Evolutionary conservation across 805 yeast species (phyloP).

Genomic region (Starmera amethionina): DNA sequence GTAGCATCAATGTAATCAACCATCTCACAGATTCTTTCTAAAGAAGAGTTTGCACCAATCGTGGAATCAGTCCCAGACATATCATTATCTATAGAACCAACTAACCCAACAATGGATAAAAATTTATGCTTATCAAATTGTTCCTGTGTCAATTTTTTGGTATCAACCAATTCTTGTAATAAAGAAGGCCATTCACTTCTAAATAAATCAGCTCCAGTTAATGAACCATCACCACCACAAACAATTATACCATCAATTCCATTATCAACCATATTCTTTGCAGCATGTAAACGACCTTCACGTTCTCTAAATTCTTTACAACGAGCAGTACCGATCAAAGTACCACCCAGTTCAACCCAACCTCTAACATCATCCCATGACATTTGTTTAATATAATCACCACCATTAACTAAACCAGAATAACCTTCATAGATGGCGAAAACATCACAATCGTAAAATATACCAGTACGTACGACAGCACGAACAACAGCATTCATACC

Average conservation of each 20-base stretch:
- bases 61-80: constrained; percentile 97
- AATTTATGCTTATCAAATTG: constrained; percentile 54
- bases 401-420: constrained; percentile 86
- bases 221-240: constrained; percentile 98
- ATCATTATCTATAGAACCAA: constrained; percentile 96
- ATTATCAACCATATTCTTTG: constrained; percentile 70
- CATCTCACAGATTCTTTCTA: constrained; percentile 87
- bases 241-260: constrained; percentile 95
- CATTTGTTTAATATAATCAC: constrained; percentile 67
- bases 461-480: constrained; percentile 91
- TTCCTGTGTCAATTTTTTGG: constrained; percentile 45
- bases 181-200: constrained; percentile 92
- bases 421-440: constrained; percentile 92
- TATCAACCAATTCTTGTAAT: constrained; percentile 56
- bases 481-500: constrained; percentile 98
- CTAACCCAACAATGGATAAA: constrained; percentile 85
- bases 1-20: constrained; percentile 97
- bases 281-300: constrained; percentile 74
- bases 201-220: constrained; percentile 95
- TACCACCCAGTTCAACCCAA: constrained; percentile 88
- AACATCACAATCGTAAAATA: constrained; percentile 79
- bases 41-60: constrained; percentile 90
- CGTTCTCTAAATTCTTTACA: constrained; percentile 80
- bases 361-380: constrained; percentile 94
- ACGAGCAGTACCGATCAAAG: constrained; percentile 93